These are phyloP conservation scores for Pythium graminicola DNA, from an alignment of 352 stramenopile species.

Conservation along the genomic window DNA sequence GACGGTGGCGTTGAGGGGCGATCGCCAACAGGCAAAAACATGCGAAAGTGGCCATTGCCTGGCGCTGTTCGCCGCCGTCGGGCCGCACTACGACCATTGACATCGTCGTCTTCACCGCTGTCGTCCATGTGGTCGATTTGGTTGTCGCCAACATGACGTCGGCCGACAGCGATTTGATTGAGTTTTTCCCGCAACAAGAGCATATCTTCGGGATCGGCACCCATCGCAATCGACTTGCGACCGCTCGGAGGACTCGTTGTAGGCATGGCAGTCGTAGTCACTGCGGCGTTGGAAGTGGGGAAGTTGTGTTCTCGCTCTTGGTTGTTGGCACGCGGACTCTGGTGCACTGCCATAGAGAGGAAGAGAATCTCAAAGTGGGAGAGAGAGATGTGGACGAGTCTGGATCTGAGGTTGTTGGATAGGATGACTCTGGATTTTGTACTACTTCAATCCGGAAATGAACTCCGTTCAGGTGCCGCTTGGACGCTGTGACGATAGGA, in stretches of 20 bases:
- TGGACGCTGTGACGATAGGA: conserved; percentile 8
- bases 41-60: conserved; percentile 32
- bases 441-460: conserved; percentile 19
- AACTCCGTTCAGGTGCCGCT: conserved; percentile 9
- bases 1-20: conserved; percentile 64
- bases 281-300: not conserved
- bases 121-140: conserved; percentile 19
- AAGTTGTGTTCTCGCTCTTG: not conserved
- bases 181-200: conserved; percentile 68
- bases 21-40: conserved; percentile 36
- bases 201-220: conserved; percentile 46
- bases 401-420: no score
- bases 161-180: conserved; percentile 53
- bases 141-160: conserved; percentile 4
- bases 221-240: conserved; percentile 14
- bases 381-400: no score
- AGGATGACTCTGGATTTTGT: conserved; percentile 7
- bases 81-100: conserved; percentile 13
- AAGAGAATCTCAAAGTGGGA: no score
- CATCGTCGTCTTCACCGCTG: conserved; percentile 19
- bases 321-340: conserved; percentile 16
- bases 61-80: not conserved
- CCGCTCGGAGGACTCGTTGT: no score
- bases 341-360: conserved; percentile 20
- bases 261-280: no score